Evolutionary conservation across 495 filamentous ascomycete genomes (phyloP).

Genomic region (Lichenothelia convexa): DNA sequence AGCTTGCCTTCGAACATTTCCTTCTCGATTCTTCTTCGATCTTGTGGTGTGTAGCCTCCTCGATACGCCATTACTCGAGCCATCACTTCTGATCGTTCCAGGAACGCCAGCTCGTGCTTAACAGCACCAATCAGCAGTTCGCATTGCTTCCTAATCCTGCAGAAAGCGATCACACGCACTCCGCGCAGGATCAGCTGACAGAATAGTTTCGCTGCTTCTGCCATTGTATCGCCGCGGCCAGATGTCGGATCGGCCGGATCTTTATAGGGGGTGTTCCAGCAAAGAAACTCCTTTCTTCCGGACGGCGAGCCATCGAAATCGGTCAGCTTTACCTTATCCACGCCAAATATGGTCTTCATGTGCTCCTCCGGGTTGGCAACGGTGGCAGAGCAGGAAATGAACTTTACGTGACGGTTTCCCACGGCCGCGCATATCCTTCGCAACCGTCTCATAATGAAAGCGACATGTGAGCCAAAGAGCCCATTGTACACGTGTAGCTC

Average conservation of each 20-base stretch:
- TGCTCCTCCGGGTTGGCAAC: slow-evolving; percentile 88
- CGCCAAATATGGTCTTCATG: slow-evolving; percentile 86
- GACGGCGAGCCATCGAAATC: slow-evolving; percentile 90
- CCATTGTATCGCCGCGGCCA: slow-evolving; percentile 63
- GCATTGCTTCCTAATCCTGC: slow-evolving; percentile 68
- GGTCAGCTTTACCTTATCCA: slow-evolving; percentile 55
- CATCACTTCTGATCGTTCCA: slow-evolving; percentile 57
- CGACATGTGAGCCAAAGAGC: slow-evolving; percentile 81
- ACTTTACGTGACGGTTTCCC: slow-evolving; percentile 74
- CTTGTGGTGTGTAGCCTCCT: slow-evolving; percentile 90
- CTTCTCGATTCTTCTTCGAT: slow-evolving; percentile 71
- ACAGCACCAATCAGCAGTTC: slow-evolving; percentile 71
- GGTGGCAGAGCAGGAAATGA: slow-evolving; percentile 94
- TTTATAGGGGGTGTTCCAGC: slow-evolving; percentile 96
- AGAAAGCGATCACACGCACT: slow-evolving; percentile 88
- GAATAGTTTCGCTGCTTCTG: slow-evolving; percentile 75
- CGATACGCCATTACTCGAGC: slow-evolving; percentile 85
- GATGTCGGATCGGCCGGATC: slow-evolving; percentile 74
- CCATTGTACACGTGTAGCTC: slow-evolving; percentile 94
- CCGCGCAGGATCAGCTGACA: slow-evolving; percentile 78
- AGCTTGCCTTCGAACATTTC: slow-evolving; percentile 97
- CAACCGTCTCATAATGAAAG: slow-evolving; percentile 84
- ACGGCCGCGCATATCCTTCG: slow-evolving; percentile 79
- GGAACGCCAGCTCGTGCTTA: slow-evolving; percentile 49
- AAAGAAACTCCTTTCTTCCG: slow-evolving; percentile 86